These are phyloP conservation scores for Lecanicillium sp. DNA, from an alignment of 2,329 filamentous ascomycete species.

Conservation along the genomic window DNA sequence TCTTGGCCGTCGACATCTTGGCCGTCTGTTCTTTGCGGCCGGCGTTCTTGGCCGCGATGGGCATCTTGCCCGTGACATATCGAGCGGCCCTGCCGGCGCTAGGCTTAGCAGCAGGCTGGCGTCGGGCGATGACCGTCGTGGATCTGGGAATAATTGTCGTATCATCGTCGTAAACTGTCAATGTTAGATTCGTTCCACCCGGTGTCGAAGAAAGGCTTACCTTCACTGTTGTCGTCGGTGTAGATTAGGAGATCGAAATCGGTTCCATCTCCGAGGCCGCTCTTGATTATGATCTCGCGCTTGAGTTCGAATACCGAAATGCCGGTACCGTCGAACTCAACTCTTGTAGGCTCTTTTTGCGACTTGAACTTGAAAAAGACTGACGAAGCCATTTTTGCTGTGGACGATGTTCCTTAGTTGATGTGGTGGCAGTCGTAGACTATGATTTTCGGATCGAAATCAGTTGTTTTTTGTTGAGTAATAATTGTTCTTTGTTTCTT, in stretches of 20 bases:
- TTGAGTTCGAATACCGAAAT: slow-evolving; percentile 99
- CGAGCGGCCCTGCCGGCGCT: slow-evolving; percentile 87
- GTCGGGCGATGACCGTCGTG: slow-evolving; percentile 84
- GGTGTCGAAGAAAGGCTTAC: slow-evolving; percentile 45
- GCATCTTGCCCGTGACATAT: slow-evolving; percentile 96
- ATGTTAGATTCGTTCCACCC: slow-evolving; percentile 23
- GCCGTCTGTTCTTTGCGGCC: slow-evolving; percentile 58
- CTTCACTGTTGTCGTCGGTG: slow-evolving; percentile 84
- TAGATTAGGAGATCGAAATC: slow-evolving; percentile 96
- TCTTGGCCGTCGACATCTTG: slow-evolving; percentile 52
- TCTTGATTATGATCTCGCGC: slow-evolving; percentile 94
- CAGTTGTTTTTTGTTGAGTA: slow-evolving; percentile 3
- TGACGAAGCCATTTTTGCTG: slow-evolving; percentile 74
- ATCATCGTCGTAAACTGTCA: slow-evolving; percentile 88
- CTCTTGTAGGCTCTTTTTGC: slow-evolving; percentile 87
- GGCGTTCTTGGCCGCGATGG: slow-evolving; percentile 76
- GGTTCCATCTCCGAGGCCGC: slow-evolving; percentile 86
- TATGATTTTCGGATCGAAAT: slow-evolving; percentile 2
- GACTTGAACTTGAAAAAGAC: slow-evolving; percentile 99
- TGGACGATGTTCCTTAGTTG: neutral
- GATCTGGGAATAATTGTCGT: slow-evolving; percentile 95
- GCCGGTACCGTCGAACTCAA: slow-evolving; percentile 94
- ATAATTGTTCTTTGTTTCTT: slow-evolving; percentile 24
- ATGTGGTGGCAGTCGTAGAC: neutral
- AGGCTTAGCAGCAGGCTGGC: slow-evolving; percentile 74